phyloP scores from a whole-genome alignment of 2,329 filamentous ascomycete genomes.

The Plenodomus biglobosus region DNA sequence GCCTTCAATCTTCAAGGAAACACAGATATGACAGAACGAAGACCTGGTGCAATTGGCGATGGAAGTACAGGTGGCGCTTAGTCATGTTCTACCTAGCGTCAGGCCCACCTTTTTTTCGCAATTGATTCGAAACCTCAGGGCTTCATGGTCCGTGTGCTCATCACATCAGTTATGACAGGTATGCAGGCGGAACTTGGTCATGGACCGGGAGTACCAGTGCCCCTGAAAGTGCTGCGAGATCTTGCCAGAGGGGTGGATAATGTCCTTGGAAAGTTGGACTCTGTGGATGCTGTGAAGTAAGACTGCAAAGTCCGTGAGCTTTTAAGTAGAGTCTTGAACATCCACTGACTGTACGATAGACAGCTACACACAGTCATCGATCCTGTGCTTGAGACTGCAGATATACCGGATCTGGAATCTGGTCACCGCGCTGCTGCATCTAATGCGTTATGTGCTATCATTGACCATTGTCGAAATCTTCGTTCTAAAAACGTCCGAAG shows the following conservation, averaged over 20 bases:
- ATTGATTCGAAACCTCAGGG: background rate
- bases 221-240: slow-evolving; percentile 32
- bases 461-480: slow-evolving; percentile 45
- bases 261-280: slow-evolving; percentile 25
- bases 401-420: slow-evolving; percentile 32
- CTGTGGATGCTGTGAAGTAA: slow-evolving; percentile 40
- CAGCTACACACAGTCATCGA: slow-evolving; percentile 30
- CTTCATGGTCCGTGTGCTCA: background rate
- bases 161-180: background rate
- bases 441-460: slow-evolving; percentile 50
- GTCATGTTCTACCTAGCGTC: background rate
- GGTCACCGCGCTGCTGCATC: slow-evolving; percentile 51
- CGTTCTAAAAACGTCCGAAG: slow-evolving; percentile 27
- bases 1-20: no score
- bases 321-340: slow-evolving; percentile 12
- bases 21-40: no score
- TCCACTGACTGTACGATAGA: slow-evolving; percentile 29
- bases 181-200: slow-evolving; percentile 11
- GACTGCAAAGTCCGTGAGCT: slow-evolving; percentile 41
- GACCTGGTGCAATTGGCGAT: no score
- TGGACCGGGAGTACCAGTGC: slow-evolving; percentile 16
- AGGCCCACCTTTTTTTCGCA: background rate
- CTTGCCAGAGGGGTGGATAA: slow-evolving; percentile 29
- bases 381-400: slow-evolving; percentile 39
- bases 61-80: background rate